Conservation (phyloP, 2,329 filamentous ascomycete species). For the Paecilomyces sp. region DNA sequence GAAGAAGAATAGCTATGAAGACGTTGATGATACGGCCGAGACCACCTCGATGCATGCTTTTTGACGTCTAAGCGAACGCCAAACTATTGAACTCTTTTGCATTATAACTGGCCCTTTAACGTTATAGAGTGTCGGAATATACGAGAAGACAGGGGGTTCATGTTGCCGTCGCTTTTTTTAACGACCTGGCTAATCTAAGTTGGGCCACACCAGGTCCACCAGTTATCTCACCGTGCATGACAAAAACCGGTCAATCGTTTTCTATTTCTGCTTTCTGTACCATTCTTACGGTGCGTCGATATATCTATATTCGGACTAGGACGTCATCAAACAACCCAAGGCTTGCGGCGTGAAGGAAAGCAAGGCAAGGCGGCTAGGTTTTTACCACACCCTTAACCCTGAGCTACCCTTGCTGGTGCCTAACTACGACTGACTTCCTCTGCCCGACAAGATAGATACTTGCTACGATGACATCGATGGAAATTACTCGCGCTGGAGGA, state of each 20-base stretch:
- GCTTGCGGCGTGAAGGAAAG: neutral
- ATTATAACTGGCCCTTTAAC: neutral
- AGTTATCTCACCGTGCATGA: neutral
- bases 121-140: neutral
- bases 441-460: neutral
- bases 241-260: neutral
- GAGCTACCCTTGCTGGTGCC: neutral
- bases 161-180: neutral
- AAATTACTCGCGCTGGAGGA: neutral
- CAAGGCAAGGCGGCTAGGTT: neutral
- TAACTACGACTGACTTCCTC: neutral
- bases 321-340: neutral
- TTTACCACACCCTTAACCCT: neutral
- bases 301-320: neutral
- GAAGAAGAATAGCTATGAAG: neutral
- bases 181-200: neutral
- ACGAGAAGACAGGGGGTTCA: neutral
- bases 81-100: neutral
- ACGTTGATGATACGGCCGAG: neutral
- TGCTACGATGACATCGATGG: neutral
- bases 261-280: neutral
- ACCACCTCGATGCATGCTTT: neutral
- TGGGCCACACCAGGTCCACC: neutral
- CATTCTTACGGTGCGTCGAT: neutral
- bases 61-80: neutral